Percentiles rank a stretch among this genome's conserved stretches.
Conservation (phyloP, 192 early-diverging fungal genomes). For the Umbelopsis isabellina region DNA sequence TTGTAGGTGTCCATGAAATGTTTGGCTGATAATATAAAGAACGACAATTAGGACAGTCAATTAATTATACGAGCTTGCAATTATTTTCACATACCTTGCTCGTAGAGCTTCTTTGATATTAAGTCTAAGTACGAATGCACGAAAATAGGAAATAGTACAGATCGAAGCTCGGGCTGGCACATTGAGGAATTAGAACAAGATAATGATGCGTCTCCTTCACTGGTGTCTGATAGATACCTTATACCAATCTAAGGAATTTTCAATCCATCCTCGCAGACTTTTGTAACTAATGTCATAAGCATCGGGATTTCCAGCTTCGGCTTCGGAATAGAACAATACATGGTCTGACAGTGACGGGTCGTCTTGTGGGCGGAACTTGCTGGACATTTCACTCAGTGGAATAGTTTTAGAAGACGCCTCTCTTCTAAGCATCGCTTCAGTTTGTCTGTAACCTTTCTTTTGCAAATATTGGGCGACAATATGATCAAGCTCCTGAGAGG, state of each 20-base stretch:
- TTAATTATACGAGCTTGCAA: not conserved
- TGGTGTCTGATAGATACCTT: constrained; percentile 54
- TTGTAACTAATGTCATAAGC: constrained; percentile 82
- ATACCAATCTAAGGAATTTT: constrained; percentile 93
- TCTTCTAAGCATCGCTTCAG: constrained; percentile 64
- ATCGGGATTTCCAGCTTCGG: constrained; percentile 78
- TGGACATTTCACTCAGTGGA: constrained; percentile 13
- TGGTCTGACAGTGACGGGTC: constrained; percentile 66
- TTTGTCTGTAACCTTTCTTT: constrained; percentile 69
- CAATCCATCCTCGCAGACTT: constrained; percentile 83
- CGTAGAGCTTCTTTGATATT: constrained; percentile 54
- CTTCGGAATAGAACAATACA: constrained; percentile 69
- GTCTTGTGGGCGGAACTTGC: constrained; percentile 28
- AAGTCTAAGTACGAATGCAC: constrained; percentile 91
- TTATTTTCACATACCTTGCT: constrained; percentile 47
- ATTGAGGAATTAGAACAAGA: not conserved
- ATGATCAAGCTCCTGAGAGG: constrained; percentile 54
- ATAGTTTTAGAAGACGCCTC: constrained; percentile 53
- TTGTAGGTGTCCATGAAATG: constrained; percentile 78
- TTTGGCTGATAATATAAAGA: constrained; percentile 51
- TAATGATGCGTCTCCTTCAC: not conserved
- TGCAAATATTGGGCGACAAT: constrained; percentile 69
- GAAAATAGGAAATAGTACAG: constrained; percentile 89
- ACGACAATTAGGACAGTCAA: constrained; percentile 3
- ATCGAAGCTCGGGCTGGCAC: constrained; percentile 76